Evolutionary conservation across 495 filamentous ascomycete species (phyloP), one percentile per base, ranked within the genome.

Genomic region (Aspergillus ellipticus): DNA sequence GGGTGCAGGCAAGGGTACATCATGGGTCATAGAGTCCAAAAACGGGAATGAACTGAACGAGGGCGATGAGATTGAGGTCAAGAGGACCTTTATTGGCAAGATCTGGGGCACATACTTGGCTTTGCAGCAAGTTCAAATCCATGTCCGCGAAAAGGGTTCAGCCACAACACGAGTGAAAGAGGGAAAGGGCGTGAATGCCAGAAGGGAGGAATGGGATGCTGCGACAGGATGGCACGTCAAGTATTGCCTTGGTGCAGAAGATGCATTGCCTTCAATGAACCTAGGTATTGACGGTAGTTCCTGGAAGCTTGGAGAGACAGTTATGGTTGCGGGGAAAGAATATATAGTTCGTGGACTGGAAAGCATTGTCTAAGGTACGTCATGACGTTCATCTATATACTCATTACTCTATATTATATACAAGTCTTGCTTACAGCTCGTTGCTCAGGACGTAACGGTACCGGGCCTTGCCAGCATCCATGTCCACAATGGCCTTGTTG

Each of bases 391-490:
- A 29, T 49, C 43, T 48, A 29, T 48, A 29, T 48, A 48, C 22
- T 26, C 11, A 48, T 17, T 16, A 48, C 10, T 13, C 6, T 16
- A 29, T 21, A 26, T 28, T 28, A 28, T 28, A 28, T 28, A 28
- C 24, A 28, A 28, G 3, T 28, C 22, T n/a, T 48, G 20, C 16
- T 29, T 29, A 48, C 45, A 28, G 45, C 45, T 48, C 45, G 45
- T 48, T 89, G 3, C 80, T 77, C 55, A 89, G 70, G 10, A 87
- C 83, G 66, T 82, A 89, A 52, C 88, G 71, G 68, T 88, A 91
- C 53, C 88, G 79, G 15, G 89, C 76, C 71, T 82, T 82, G 13
- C 83, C 83, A 1, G 64, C 73, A 8, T 79, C 75, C 76, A 90
- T 78, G 54, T 89, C 87, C 2, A 83, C 46, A 31, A 90, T 67